These are phyloP conservation scores for Plectosphaerella cucumerina DNA, from an alignment of 2,329 filamentous ascomycete species.

Conservation along the genomic window DNA sequence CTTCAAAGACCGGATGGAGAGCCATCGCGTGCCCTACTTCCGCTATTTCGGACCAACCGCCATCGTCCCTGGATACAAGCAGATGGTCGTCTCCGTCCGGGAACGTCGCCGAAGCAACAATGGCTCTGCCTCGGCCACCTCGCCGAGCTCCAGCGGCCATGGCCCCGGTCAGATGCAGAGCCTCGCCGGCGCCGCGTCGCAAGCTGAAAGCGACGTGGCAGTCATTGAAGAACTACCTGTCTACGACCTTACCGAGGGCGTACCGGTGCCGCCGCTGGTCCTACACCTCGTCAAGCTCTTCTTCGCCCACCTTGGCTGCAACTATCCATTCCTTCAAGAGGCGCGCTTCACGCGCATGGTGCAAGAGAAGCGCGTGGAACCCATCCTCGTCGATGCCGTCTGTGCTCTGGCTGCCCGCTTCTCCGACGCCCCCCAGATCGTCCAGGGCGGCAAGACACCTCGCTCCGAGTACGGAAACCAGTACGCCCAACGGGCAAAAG, in stretches of 20 bases:
- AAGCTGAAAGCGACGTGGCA: slow-evolving; percentile 33
- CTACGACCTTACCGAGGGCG: slow-evolving; percentile 69
- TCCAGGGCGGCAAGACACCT: slow-evolving; percentile 41
- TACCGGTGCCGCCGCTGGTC: slow-evolving; percentile 71
- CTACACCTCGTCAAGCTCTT: slow-evolving; percentile 75
- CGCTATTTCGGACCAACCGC: slow-evolving; percentile 66
- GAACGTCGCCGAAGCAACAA: slow-evolving; percentile 57
- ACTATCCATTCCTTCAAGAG: slow-evolving; percentile 76
- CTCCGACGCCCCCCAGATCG: slow-evolving; percentile 55
- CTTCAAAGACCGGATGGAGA: slow-evolving; percentile 60
- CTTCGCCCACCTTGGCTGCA: slow-evolving; percentile 78
- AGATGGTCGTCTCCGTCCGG: slow-evolving; percentile 79
- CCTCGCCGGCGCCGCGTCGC: slow-evolving; percentile 1
- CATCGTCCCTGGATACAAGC: slow-evolving; percentile 70
- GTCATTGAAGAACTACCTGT: slow-evolving; percentile 58
- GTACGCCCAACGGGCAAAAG: slow-evolving; percentile 78
- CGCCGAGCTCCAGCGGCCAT: slow-evolving; percentile 36
- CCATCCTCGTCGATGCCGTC: slow-evolving; percentile 81
- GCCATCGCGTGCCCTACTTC: slow-evolving; percentile 92
- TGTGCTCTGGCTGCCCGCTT: slow-evolving; percentile 81
- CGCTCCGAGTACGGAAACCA: slow-evolving; percentile 69
- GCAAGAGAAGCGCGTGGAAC: slow-evolving; percentile 74
- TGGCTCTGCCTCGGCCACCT: slow-evolving; percentile 52
- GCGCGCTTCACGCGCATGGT: slow-evolving; percentile 71
- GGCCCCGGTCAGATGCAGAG: slow-evolving; percentile 7